Evolutionary conservation across 305 asterid species (phyloP).

Genomic region (Solanum chacoense): DNA sequence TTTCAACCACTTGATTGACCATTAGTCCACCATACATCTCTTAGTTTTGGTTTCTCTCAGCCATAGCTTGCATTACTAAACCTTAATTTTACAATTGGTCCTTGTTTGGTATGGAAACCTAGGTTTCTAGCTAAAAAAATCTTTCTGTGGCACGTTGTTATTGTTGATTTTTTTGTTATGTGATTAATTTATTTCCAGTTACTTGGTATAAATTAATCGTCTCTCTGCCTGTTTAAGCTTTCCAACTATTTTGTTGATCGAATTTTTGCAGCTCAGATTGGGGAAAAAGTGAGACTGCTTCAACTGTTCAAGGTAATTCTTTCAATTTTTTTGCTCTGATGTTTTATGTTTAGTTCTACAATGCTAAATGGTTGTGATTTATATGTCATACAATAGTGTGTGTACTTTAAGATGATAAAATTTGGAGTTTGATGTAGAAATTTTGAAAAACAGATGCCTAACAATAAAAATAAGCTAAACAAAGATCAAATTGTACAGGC

Average conservation of each 20-base stretch:
- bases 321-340: background rate
- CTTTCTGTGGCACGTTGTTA: background rate
- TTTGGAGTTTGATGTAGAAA: background rate
- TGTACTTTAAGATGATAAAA: background rate
- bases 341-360: background rate
- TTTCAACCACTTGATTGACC: background rate
- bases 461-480: background rate
- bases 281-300: background rate
- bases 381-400: background rate
- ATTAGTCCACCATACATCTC: rapidly evolving
- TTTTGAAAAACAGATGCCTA: background rate
- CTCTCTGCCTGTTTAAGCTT: background rate
- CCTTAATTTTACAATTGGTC: background rate
- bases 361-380: background rate
- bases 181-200: background rate
- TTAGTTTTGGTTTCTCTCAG: background rate
- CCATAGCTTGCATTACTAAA: background rate
- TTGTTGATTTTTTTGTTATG: background rate
- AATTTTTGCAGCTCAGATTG: background rate
- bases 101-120: background rate
- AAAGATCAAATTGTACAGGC: background rate
- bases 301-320: background rate
- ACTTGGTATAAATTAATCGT: background rate
- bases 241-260: background rate
- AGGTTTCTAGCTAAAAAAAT: background rate